Evolutionary conservation across 257 asterid genomes (phyloP).

Genomic region (Solanum verrucosum): DNA sequence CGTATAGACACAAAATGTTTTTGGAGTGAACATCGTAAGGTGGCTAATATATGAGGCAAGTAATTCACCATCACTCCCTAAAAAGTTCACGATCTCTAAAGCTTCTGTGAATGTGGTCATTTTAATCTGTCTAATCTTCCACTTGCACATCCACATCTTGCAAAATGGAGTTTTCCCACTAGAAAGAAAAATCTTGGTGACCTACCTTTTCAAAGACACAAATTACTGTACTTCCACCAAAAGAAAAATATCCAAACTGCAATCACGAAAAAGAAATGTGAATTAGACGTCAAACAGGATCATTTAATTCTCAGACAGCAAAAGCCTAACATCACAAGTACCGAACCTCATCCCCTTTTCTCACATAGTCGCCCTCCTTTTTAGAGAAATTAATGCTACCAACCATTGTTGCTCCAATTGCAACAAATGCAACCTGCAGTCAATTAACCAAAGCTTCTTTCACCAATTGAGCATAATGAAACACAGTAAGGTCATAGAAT

Average conservation of each 20-base stretch:
- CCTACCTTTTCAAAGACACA: slow-evolving; percentile 93
- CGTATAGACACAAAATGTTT: not conserved
- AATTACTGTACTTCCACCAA: slow-evolving; percentile 96
- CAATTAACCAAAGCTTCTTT: not conserved
- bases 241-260: slow-evolving; percentile 97
- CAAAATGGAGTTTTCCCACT: not conserved
- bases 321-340: not conserved
- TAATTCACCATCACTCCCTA: not conserved
- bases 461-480: not conserved
- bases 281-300: slow-evolving; percentile 3
- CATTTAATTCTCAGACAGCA: not conserved
- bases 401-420: slow-evolving; percentile 99
- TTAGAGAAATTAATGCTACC: slow-evolving; percentile 83
- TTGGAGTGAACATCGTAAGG: not conserved
- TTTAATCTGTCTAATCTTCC: not conserved
- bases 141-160: not conserved
- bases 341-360: slow-evolving; percentile 90
- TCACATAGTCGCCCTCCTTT: slow-evolving; percentile 54
- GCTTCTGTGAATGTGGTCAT: not conserved
- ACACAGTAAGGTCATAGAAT: not conserved
- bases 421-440: slow-evolving; percentile 92
- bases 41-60: not conserved
- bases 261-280: not conserved
- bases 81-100: not conserved
- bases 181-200: not conserved